phyloP scores from a whole-genome alignment of 1,284 basidiomycete species.

The Anthracocystis panici-leucophaei region DNA sequence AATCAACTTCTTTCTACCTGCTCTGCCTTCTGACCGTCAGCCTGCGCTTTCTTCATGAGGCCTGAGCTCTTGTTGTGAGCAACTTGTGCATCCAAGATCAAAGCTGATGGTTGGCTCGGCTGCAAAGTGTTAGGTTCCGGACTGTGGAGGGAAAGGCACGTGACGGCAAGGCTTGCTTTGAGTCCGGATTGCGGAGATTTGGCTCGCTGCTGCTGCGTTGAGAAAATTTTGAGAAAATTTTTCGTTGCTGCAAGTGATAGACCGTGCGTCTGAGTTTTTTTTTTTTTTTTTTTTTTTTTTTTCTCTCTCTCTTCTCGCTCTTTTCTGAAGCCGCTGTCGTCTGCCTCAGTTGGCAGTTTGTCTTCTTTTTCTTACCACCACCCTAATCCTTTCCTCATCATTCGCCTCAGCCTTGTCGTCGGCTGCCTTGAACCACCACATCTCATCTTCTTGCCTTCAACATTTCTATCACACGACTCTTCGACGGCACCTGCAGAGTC shows the following conservation, averaged over 20 bases:
- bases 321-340: not conserved
- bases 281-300: conserved; percentile 1
- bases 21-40: not conserved
- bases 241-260: conserved; percentile 5
- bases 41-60: not conserved
- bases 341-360: conserved; percentile 1
- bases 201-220: not conserved
- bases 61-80: not conserved
- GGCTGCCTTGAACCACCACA: not conserved
- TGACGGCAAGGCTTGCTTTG: not conserved
- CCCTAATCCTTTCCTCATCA: not conserved
- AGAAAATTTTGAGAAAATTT: conserved; percentile 51
- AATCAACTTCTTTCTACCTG: not conserved
- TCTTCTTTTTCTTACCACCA: no score
- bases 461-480: not conserved
- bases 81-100: not conserved
- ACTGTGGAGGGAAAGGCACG: not conserved
- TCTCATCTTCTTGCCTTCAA: not conserved
- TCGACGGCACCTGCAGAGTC: conserved; percentile 1
- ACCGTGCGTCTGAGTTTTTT: conserved; percentile 12
- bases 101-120: not conserved
- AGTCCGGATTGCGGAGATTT: conserved; percentile 30
- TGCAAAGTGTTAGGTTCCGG: conserved; percentile 5
- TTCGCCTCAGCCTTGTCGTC: conserved; percentile 6
- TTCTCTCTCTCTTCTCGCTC: not conserved